These are phyloP conservation scores for Candida maltosa DNA, from an alignment of 805 yeast species.

Conservation along the genomic window DNA sequence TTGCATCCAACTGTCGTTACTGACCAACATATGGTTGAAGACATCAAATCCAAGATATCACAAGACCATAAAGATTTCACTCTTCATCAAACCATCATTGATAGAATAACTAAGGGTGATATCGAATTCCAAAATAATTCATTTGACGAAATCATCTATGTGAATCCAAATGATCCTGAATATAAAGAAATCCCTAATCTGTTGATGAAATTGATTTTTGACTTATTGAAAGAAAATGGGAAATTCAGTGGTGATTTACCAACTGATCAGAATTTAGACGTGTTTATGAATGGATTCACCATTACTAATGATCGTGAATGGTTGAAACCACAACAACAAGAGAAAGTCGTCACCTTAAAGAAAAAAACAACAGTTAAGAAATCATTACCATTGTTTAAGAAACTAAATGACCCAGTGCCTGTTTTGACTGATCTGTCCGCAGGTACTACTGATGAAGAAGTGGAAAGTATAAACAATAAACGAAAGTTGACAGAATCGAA, in stretches of 20 bases:
- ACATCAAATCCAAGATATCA: constrained; percentile 30
- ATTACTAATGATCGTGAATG: constrained; percentile 40
- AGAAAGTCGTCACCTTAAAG: constrained; percentile 31
- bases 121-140: constrained; percentile 33
- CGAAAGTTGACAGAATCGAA: constrained; percentile 45
- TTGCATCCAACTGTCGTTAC: constrained; percentile 69
- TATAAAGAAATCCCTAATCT: constrained; percentile 46
- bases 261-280: constrained; percentile 52
- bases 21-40: constrained; percentile 44
- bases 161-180: constrained; percentile 48
- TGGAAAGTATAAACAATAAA: constrained; percentile 41
- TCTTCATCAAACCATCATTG: constrained; percentile 52
- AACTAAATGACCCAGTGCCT: constrained; percentile 10
- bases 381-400: constrained; percentile 16
- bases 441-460: constrained; percentile 27
- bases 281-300: constrained; percentile 64
- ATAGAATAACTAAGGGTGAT: constrained; percentile 50
- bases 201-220: constrained; percentile 35
- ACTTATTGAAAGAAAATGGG: constrained; percentile 43
- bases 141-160: constrained; percentile 47
- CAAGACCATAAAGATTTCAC: constrained; percentile 21
- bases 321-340: constrained; percentile 48
- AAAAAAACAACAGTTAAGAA: constrained; percentile 8
- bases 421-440: constrained; percentile 46
- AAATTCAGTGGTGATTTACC: constrained; percentile 53